Percentiles rank a stretch among this genome's conserved stretches.
phyloP scores from a whole-genome alignment of 2,329 filamentous ascomycete species.

The Calonectria pseudoreteaudii region DNA sequence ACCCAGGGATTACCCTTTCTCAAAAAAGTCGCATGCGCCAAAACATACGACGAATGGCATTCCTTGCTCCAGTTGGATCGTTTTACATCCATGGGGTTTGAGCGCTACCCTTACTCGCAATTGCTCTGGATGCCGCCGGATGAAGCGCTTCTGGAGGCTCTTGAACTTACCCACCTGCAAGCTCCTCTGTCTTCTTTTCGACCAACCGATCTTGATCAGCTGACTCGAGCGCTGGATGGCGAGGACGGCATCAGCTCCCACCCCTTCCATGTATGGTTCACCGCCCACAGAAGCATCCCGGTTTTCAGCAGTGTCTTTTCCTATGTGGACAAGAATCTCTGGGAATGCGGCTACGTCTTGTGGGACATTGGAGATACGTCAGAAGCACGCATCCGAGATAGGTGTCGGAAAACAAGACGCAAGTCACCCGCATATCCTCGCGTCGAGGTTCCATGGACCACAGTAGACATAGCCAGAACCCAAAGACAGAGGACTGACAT shows the following conservation, averaged over 20 bases:
- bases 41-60: neutral
- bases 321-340: neutral
- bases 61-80: neutral
- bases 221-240: neutral
- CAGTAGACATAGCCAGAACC: neutral
- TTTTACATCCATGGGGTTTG: neutral
- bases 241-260: neutral
- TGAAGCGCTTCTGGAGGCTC: neutral
- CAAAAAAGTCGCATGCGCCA: neutral
- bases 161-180: neutral
- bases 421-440: neutral
- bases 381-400: neutral
- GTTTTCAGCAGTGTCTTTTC: conserved; percentile 2
- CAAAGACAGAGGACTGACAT: conserved; percentile 5
- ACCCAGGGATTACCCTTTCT: conserved; percentile 1
- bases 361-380: neutral
- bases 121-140: conserved; percentile 4
- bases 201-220: neutral
- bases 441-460: neutral
- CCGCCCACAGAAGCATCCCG: neutral
- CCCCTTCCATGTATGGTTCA: neutral
- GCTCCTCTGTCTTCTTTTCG: neutral
- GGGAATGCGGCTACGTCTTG: neutral
- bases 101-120: neutral
- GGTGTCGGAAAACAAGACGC: neutral